Base-by-base conservation (phyloP, 148 eudicot species). In the Bassia scoparia region DNA sequence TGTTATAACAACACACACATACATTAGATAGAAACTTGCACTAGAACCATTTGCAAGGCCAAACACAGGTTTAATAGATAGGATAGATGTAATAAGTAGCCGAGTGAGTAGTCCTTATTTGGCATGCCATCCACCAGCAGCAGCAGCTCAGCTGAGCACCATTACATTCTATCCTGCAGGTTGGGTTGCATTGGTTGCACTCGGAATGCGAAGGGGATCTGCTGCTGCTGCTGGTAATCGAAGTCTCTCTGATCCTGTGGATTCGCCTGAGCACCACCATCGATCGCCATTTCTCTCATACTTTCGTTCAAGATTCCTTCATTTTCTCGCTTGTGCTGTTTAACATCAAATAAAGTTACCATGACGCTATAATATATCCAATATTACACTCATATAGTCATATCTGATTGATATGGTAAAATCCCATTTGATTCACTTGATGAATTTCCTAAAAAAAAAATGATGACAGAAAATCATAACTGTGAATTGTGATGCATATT, bases 101-200 rank as follows among this genome's bases (percentile, higher is more conserved):
- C 18, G 2, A 52, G 10, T 52, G 20, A 21, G 17, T 48, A 48
- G 21, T 12, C 44, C 44, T 48, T 48, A 15, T 18, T 1, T 61
- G 41, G n/a, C n/a, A n/a, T 7, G 5, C 5, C 9, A 14, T 3
- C 31, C 24, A 24, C 62, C 24, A 3, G 5, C 14, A 50, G 44
- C 27, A 63, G 16, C 34, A 18, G 44, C 2, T 10, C 21, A 26
- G 27, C 6, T 16, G 8, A 26, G 7, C 27, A 2, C 41, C 27
- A 13, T 62, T 38, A 74, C 18, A 74, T 27, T 62, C 77, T 67
- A 17, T 80, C 83, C 23, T 83, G 86, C 24, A 80, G 74, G 44
- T 83, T 80, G 29, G 83, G 86, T 48, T 83, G 83, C 81, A 83
- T 77, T 21, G 82, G 85, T 54, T 82, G 82, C 14, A 79, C 80